Evolutionary conservation across 73 alveolate genomes (phyloP).

Genomic region (Paramecium primaurelia): DNA sequence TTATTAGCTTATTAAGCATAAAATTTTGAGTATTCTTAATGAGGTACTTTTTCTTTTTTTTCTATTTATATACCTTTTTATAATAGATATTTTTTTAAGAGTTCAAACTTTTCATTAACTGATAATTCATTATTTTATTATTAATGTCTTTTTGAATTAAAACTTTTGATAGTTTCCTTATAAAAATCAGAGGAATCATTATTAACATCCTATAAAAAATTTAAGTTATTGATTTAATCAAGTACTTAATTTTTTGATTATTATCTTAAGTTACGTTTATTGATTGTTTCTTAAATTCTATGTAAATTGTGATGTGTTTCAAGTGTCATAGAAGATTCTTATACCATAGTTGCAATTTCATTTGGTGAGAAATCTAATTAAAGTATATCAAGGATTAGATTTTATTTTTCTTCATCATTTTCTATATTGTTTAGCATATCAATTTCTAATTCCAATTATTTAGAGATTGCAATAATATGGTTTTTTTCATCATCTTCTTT

Average conservation of each 20-base stretch:
- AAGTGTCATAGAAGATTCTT: not conserved
- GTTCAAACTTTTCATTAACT: not conserved
- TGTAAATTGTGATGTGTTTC: not conserved
- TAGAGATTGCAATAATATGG: not conserved
- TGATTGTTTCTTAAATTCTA: not conserved
- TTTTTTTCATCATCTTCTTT: not conserved
- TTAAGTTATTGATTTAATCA: not conserved
- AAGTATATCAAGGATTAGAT: not conserved
- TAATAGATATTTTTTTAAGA: not conserved
- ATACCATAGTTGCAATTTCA: not conserved
- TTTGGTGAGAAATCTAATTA: not conserved
- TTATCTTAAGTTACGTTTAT: not conserved
- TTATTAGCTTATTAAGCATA: not conserved
- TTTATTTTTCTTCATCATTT: not conserved
- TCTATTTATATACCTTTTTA: not conserved
- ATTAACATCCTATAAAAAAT: not conserved
- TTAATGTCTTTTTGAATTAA: not conserved
- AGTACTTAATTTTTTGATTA: not conserved
- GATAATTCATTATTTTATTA: not conserved
- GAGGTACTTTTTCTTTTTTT: not conserved
- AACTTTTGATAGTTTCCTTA: not conserved
- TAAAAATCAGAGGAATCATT: not conserved
- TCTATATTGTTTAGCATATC: not conserved
- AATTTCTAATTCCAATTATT: constrained; percentile 8
- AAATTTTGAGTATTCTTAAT: not conserved